Evolutionary conservation across 2,329 filamentous ascomycete genomes (phyloP).

Genomic region (Alternaria burnsii): DNA sequence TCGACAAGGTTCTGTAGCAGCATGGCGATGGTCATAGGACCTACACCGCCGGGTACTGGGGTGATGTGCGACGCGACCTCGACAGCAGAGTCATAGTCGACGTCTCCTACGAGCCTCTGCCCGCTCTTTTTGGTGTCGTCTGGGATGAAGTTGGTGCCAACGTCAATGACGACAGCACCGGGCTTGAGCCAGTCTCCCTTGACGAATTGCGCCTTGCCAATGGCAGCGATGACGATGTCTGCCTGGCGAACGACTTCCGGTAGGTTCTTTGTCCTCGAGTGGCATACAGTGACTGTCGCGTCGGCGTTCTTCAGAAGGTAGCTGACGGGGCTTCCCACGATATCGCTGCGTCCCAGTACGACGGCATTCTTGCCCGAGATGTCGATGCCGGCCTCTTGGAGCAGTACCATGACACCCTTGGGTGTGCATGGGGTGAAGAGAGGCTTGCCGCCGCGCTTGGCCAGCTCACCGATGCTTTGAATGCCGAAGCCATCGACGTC

Average conservation of each 20-base stretch:
- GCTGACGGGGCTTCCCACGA: slow-evolving; percentile 96
- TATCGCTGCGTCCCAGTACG: slow-evolving; percentile 93
- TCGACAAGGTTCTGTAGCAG: slow-evolving; percentile 94
- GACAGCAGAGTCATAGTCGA: slow-evolving; percentile 85
- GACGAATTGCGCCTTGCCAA: slow-evolving; percentile 86
- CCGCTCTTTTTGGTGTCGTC: slow-evolving; percentile 92
- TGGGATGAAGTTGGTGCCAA: slow-evolving; percentile 94
- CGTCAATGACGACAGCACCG: slow-evolving; percentile 94
- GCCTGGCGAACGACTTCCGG: slow-evolving; percentile 79
- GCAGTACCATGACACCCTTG: slow-evolving; percentile 93
- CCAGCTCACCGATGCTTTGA: slow-evolving; percentile 93
- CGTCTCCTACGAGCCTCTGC: slow-evolving; percentile 90
- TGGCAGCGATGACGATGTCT: slow-evolving; percentile 90
- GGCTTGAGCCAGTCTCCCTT: slow-evolving; percentile 96
- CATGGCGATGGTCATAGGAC: slow-evolving; percentile 99
- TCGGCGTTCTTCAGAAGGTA: slow-evolving; percentile 95
- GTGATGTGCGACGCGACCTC: slow-evolving; percentile 93
- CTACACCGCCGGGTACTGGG: slow-evolving; percentile 94
- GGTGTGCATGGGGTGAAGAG: slow-evolving; percentile 95
- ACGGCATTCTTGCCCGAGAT: slow-evolving; percentile 91
- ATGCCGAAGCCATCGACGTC: slow-evolving; percentile 98
- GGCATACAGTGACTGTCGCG: slow-evolving; percentile 95
- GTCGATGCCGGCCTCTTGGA: slow-evolving; percentile 83
- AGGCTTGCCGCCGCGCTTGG: slow-evolving; percentile 90
- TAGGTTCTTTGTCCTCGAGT: slow-evolving; percentile 83